Conservation (phyloP, 768 basidiomycete genomes). For the Boletus vinaceobasis region DNA sequence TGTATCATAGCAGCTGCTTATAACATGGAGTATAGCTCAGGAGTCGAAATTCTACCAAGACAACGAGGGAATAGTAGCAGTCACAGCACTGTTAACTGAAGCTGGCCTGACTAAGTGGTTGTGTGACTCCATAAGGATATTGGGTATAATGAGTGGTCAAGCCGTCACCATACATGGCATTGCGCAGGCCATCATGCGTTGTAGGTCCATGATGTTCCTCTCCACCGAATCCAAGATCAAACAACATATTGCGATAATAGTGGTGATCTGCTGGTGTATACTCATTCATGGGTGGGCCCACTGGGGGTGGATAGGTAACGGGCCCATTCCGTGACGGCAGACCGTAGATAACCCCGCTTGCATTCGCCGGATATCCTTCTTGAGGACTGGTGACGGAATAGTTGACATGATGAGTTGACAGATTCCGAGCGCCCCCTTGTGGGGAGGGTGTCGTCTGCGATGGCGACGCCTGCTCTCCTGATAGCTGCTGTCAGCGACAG, state of each 20-base stretch:
- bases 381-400: conserved; percentile 16
- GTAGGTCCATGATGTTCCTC: conserved; percentile 26
- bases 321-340: conserved; percentile 12
- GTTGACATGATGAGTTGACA: conserved; percentile 9
- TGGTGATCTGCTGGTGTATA: conserved; percentile 52
- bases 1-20: conserved; percentile 15
- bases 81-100: conserved; percentile 16
- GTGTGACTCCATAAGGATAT: conserved; percentile 30
- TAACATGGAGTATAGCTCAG: conserved; percentile 7
- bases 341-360: conserved; percentile 12
- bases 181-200: conserved; percentile 25
- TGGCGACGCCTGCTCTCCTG: conserved; percentile 22
- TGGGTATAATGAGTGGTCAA: conserved; percentile 35
- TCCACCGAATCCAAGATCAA: conserved; percentile 66
- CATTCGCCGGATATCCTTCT: conserved; percentile 19
- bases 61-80: background rate
- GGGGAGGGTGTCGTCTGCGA: conserved; percentile 26
- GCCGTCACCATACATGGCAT: conserved; percentile 30
- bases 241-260: conserved; percentile 74
- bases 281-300: conserved; percentile 28
- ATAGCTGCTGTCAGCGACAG: conserved; percentile 8
- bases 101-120: conserved; percentile 21
- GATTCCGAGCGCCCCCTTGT: conserved; percentile 12
- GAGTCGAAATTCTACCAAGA: conserved; percentile 5
- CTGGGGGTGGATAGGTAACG: conserved; percentile 26